Conservation (phyloP, 371 early-diverging fungal genomes). For the Mucor mucedo region DNA sequence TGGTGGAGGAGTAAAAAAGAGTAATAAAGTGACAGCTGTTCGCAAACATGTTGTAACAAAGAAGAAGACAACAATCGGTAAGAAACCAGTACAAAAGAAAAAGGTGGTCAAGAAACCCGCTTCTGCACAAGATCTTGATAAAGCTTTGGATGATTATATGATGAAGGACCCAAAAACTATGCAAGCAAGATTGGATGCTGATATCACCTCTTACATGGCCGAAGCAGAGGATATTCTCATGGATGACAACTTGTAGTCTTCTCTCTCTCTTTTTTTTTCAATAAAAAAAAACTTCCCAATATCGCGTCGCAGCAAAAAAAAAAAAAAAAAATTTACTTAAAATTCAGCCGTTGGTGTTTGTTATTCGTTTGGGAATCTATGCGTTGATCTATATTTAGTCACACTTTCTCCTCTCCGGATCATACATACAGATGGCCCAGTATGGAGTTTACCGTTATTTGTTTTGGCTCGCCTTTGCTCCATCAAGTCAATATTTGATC, state of each 20-base stretch:
- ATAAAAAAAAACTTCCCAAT: not conserved
- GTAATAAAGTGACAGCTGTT: not conserved
- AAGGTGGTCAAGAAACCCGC: slow-evolving; percentile 23
- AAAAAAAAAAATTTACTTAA: too few species aligned
- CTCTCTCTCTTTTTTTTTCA: not conserved
- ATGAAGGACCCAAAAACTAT: slow-evolving; percentile 58
- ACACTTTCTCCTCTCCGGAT: too few species aligned
- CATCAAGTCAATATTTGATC: too few species aligned
- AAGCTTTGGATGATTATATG: slow-evolving; percentile 51
- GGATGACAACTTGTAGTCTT: slow-evolving; percentile 15
- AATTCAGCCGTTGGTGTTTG: too few species aligned
- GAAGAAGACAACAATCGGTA: not conserved
- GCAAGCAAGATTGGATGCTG: slow-evolving; percentile 49
- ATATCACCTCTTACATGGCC: slow-evolving; percentile 50
- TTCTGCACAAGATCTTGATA: slow-evolving; percentile 47
- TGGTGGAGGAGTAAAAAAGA: slow-evolving; percentile 35
- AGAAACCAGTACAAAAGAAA: slow-evolving; percentile 8
- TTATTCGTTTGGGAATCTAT: too few species aligned
- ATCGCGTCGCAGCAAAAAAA: too few species aligned
- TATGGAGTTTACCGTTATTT: too few species aligned
- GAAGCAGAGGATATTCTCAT: slow-evolving; percentile 36
- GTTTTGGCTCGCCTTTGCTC: too few species aligned
- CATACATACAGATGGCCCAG: too few species aligned
- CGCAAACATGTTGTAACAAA: slow-evolving; percentile 3
- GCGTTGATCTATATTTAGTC: too few species aligned